Evolutionary conservation across 768 basidiomycete genomes (phyloP), one percentile per base, ranked within the genome.

Genomic region (Lactarius pseudohatsudake): DNA sequence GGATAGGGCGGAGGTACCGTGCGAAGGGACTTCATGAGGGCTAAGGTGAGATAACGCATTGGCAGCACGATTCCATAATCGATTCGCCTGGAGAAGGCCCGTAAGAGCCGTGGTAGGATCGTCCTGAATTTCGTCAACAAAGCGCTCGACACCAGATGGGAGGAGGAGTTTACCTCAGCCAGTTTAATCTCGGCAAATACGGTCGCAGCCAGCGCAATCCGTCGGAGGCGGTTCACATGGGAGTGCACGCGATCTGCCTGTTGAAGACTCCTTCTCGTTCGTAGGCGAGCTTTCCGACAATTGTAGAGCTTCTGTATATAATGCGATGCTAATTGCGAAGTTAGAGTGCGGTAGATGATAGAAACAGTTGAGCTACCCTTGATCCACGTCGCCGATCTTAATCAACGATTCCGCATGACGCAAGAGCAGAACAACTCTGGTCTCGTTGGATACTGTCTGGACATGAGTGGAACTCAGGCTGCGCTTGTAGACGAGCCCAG

Each of bases 61-160:
- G 16, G 86, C 76, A 4, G 93, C 92, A 32, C 91, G 85, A 73
- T 90, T 91, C 86, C 89, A 93, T 2, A 95, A 77, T 20, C 92
- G 85, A 59, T 94, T 80, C 0, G 90, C 85, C 69, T 90, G 90
- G 15, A 90, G 77, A 68, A 89, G 77, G 22, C 82, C 82, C 55
- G 83, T 79, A 18, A 93, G 72, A 2, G 87, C 82, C 5, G 80
- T 77, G 0, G 83, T 77, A 0, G 84, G 77, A 57, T 94, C 86
- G 55, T 88, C 85, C 90, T 94, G 66, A 11, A 20, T 57, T 18
- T 15, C 40, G 62, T 54, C 60, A 62, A n/a, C 63, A 45, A 67
- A 30, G 22, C 38, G 38, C 47, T 36, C 28, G 26, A 40, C 38
- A 18, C 7, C 4, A 50, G 32, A 54, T 16, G 34, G 62, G 56